Base-by-base conservation (phyloP, 345 rosid genomes). In the Mallotus nudiflorus region DNA sequence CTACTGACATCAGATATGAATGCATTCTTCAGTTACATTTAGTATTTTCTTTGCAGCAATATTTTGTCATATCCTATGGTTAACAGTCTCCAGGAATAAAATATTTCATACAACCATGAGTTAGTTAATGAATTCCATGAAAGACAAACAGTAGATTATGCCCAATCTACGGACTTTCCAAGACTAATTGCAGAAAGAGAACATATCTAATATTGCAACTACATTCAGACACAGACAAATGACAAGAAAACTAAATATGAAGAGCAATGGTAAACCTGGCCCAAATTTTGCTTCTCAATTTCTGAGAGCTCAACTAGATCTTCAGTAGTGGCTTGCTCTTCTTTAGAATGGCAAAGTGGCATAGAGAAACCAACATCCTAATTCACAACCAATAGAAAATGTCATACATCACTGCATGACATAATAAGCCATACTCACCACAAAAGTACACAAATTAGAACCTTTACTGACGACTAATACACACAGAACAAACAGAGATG, bases 301-400 rank as follows among this genome's bases (percentile, higher is more conserved):
- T 92, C 97, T 66, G 96, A 86, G 69, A 95, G 98, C 85, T 95
- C 98, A 28, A 85, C 84, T 70, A 95, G 84, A 82, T 95, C 94
- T 82, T 92, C 98, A 18, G 83, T 79, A 48, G 90, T 83, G 42
- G 80, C 85, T 75, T 92, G 88, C 73, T 92, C 98, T 51, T 88
- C 86, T 81, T 92, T 86, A 68, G 92, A 87, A 73, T 65, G 85
- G 81, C 97, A 95, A 77, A 92, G 93, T 44, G 99, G 99, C 98
- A 95, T 88, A 50, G 96, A 84, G 87, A 86, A 95, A 74, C 82
- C 84, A 33, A 89, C 69, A 86, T 90, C 99, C 97, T 95, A 74
- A 58, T 12, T 51, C 67, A 79, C 46, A 19, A 75, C 29, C 5
- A 73, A 58, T 44, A 15, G 19, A 63, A 58, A 42, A 56, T 35